phyloP scores from a whole-genome alignment of 768 basidiomycete species.

The Harrya chromipes region DNA sequence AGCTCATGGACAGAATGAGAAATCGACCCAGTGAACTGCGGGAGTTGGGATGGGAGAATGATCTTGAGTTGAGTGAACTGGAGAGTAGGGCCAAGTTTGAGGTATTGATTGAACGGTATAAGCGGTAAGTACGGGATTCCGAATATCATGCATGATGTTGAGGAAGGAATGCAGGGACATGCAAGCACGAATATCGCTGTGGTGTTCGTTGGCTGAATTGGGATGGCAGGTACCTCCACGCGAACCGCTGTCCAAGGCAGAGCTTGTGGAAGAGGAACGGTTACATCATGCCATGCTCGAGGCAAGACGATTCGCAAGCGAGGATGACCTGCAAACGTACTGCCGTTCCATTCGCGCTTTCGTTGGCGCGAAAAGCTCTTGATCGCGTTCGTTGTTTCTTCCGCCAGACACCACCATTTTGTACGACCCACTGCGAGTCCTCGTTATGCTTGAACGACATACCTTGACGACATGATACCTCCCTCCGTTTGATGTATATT shows the following conservation, averaged over 20 bases:
- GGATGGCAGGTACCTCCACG: conserved; percentile 59
- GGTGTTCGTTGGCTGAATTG: conserved; percentile 57
- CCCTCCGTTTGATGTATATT: conserved; percentile 1
- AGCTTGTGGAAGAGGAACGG: conserved; percentile 65
- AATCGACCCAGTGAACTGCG: conserved; percentile 52
- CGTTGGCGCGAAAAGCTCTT: conserved; percentile 51
- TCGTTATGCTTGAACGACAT: conserved; percentile 14
- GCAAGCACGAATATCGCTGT: conserved; percentile 59
- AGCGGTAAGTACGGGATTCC: conserved; percentile 38
- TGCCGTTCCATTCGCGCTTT: conserved; percentile 61
- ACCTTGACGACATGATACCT: conserved; percentile 28
- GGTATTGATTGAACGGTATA: conserved; percentile 54
- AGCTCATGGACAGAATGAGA: conserved; percentile 58
- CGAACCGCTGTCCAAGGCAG: conserved; percentile 65
- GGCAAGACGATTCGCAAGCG: conserved; percentile 48
- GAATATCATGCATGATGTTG: background rate
- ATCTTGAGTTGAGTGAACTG: conserved; percentile 56
- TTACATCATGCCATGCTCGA: conserved; percentile 59
- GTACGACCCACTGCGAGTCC: conserved; percentile 7
- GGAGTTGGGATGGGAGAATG: conserved; percentile 69
- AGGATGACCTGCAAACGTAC: conserved; percentile 50
- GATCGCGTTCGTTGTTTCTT: background rate
- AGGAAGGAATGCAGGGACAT: conserved; percentile 48
- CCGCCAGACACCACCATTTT: background rate
- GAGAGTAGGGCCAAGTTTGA: conserved; percentile 59